Evolutionary conservation across 2,329 filamentous ascomycete species (phyloP), one percentile per base, ranked within the genome.

Genomic region (Colletotrichum tropicicola): DNA sequence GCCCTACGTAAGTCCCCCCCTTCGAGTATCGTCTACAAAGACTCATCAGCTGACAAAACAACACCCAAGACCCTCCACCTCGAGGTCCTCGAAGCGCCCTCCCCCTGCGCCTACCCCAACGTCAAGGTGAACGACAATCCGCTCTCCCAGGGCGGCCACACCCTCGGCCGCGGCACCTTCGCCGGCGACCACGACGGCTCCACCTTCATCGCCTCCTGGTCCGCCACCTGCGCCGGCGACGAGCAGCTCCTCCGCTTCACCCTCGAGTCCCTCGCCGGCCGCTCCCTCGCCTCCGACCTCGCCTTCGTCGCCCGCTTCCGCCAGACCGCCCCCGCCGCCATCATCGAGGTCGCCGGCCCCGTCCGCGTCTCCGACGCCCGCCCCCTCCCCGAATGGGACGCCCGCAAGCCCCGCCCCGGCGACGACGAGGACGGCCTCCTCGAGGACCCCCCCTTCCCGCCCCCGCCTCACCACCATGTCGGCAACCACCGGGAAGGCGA

Each of bases 51-150:
- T 68, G 37, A 67, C 52, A 13, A 10, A 13, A n/a, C 13, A 44
- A 17, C 13, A 35, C 12, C 8, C 28, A 19, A 79, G 77, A 73
- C 74, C 43, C 74, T 86, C 51, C 76, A 77, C 47, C 70, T 87
- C 48, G 78, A 84, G 66, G 73, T 86, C 37, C 71, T 79, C 30
- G 79, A 82, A 61, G 81, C 83, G 9, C 73, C 74, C 9, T 72
- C 77, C n/a, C 75, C 79, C 25, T 87, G 85, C 69, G 83, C 80
- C 3, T 75, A 75, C 69, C 80, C 78, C 67, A 83, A 82, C 67
- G 74, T 85, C 61, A 80, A 78, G 17, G 70, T 87, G 63, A 81
- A 85, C 70, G 81, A 79, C 62, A 78, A 82, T 61, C 39, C 71
- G 5, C 74, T 86, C 5, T 67, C 73, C 15, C 79, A 81, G 62